A percentile compares a stretch with the other conserved stretches of the same genome.
Conservation (phyloP, 2,329 filamentous ascomycete species). For the Diaporthe capsici region DNA sequence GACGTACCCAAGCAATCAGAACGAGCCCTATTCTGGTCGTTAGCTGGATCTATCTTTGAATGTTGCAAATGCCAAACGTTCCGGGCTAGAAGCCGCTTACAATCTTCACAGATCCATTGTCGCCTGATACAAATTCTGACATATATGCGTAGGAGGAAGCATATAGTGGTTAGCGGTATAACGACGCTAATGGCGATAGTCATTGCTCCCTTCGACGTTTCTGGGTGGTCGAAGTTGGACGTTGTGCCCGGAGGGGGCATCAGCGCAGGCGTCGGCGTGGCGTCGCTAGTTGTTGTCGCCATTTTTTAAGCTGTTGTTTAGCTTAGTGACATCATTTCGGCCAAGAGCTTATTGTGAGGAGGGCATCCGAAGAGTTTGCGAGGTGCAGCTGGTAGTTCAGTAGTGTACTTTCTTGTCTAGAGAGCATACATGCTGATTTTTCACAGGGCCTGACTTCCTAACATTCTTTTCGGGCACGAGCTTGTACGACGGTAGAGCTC, state of each 20-base stretch:
- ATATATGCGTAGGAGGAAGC: conserved; percentile 9
- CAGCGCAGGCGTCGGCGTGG: conserved; percentile 4
- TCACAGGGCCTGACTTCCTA: neutral
- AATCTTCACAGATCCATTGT: conserved; percentile 5
- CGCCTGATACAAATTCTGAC: conserved; percentile 9
- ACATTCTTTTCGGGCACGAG: neutral
- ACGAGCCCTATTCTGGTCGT: conserved; percentile 1
- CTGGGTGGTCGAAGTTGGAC: conserved; percentile 1
- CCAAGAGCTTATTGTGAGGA: neutral
- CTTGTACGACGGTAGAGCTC: no score
- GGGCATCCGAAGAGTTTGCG: neutral
- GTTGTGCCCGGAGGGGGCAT: neutral
- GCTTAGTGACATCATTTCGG: neutral
- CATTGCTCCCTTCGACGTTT: conserved; percentile 3
- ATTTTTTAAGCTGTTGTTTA: conserved; percentile 1
- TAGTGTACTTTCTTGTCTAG: neutral
- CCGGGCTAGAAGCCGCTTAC: neutral
- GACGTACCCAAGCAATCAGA: conserved; percentile 4
- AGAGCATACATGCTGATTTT: neutral
- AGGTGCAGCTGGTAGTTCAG: neutral
- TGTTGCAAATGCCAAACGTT: neutral
- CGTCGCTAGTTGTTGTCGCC: neutral
- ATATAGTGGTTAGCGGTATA: conserved; percentile 2
- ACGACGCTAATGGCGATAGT: neutral
- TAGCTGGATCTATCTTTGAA: neutral